These are phyloP conservation scores for Amyloporia xantha DNA, from an alignment of 768 basidiomycete genomes.

Conservation along the genomic window DNA sequence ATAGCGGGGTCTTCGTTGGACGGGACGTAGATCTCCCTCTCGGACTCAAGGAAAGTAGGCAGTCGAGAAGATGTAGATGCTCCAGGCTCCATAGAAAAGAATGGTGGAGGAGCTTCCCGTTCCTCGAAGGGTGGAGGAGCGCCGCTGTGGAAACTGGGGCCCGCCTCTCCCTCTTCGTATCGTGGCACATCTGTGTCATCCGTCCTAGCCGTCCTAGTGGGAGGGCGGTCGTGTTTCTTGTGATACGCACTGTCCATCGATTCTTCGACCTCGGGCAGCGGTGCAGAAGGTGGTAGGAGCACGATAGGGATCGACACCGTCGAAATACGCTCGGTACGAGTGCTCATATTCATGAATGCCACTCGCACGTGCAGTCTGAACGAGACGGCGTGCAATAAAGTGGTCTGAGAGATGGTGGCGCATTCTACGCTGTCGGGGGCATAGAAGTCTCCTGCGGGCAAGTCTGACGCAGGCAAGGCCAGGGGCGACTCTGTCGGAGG, in stretches of 20 bases:
- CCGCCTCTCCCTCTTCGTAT: slow-evolving; percentile 67
- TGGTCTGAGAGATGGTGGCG: slow-evolving; percentile 71
- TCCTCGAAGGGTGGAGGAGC: slow-evolving; percentile 86
- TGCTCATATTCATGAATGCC: slow-evolving; percentile 71
- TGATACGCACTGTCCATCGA: slow-evolving; percentile 70
- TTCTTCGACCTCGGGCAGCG: slow-evolving; percentile 72
- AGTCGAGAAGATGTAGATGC: slow-evolving; percentile 29
- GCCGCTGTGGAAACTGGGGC: slow-evolving; percentile 61
- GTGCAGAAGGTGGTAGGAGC: slow-evolving; percentile 69
- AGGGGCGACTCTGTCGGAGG: slow-evolving; percentile 11
- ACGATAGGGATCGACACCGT: slow-evolving; percentile 62
- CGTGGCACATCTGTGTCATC: slow-evolving; percentile 66
- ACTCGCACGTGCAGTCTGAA: slow-evolving; percentile 70
- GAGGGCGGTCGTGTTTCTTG: slow-evolving; percentile 85
- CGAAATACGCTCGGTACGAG: slow-evolving; percentile 59
- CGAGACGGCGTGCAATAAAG: slow-evolving; percentile 75
- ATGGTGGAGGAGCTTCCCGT: slow-evolving; percentile 73
- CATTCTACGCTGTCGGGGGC: slow-evolving; percentile 55
- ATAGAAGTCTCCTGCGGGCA: slow-evolving; percentile 23
- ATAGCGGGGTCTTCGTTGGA: slow-evolving; percentile 31
- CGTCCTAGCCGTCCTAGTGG: slow-evolving; percentile 57
- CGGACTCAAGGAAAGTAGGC: slow-evolving; percentile 72
- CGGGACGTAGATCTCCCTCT: slow-evolving; percentile 68
- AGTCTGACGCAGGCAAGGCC: slow-evolving; percentile 1
- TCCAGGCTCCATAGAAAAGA: slow-evolving; percentile 28